A percentile compares a stretch with the other conserved stretches of the same genome.
These are phyloP conservation scores for Colletotrichum echinochloae DNA, from an alignment of 2,329 filamentous ascomycete species.

Conservation along the genomic window DNA sequence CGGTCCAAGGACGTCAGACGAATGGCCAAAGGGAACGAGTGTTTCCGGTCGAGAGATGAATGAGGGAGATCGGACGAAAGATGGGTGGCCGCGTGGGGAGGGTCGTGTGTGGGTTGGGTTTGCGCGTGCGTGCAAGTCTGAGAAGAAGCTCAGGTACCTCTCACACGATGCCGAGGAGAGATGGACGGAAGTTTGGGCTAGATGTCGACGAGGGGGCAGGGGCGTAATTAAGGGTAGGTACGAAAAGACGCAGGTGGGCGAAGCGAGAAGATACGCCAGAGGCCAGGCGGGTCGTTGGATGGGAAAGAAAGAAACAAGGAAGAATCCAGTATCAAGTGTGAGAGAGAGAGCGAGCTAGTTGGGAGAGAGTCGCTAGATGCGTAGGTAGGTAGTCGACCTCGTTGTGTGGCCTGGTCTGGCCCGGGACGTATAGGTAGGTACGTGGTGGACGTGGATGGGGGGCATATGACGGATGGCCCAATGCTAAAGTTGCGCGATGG, in stretches of 20 bases:
- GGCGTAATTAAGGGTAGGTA: constrained; percentile 29
- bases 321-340: not conserved
- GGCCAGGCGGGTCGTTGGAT: constrained; percentile 1
- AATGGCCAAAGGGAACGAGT: constrained; percentile 23
- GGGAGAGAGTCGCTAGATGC: not conserved
- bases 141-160: not conserved
- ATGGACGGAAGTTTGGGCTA: constrained; percentile 12
- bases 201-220: constrained; percentile 11
- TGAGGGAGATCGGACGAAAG: constrained; percentile 31
- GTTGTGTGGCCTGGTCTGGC: not conserved
- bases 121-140: constrained; percentile 4
- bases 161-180: constrained; percentile 14
- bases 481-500: constrained; percentile 20
- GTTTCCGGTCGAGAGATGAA: constrained; percentile 28
- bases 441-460: not conserved
- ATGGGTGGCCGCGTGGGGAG: constrained; percentile 28
- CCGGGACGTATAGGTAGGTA: too few relatives aligned
- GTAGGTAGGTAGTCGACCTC: not conserved
- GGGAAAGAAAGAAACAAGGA: constrained; percentile 7
- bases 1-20: constrained; percentile 30
- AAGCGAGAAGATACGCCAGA: constrained; percentile 6
- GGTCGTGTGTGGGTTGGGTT: constrained; percentile 25
- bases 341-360: not conserved
- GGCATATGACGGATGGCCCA: not conserved
- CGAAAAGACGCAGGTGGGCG: constrained; percentile 7